Base-by-base conservation (phyloP, 441 rosid species). In the Breynia disticha region DNA sequence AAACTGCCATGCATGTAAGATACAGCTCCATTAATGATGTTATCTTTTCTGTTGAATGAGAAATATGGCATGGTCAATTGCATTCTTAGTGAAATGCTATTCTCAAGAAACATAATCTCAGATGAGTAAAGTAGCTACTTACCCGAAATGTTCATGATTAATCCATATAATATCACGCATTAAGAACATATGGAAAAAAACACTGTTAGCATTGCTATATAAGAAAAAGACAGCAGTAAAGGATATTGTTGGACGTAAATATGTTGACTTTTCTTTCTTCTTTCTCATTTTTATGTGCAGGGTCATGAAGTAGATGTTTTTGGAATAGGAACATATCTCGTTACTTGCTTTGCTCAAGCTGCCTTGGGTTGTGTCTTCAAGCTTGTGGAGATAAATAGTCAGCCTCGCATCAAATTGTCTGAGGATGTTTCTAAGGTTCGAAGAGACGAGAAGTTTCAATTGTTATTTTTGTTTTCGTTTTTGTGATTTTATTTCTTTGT, bases 301-400 rank as follows among this genome's bases (percentile, higher is more conserved):
- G 95, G 98, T 60, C 98, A 88, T 69, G 95, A 91, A 67, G 85
- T 90, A 16, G 88, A 90, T 77, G 76, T 95, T n/a, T 90, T 65
- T 71, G 97, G 97, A 15, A 79, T 87, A 54, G 97, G 96, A 58
- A 91, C 96, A 60, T 53, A 87, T 72, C 78, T 90, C 56, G 97
- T 90, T 50, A 90, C 96, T 48, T 90, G 96, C 73, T 85, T 75
- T 62, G 76, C 95, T 14, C 97, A 90, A 73, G 83, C 97, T 18
- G 97, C 97, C 44, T 61, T 90, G 68, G 98, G 98, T 49, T 88
- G 94, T 28, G 97, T 91, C 60, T 91, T 90, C 76, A 90, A 90
- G 78, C 95, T 90, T 48, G 97, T 90, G 44, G 97, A 90, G 79
- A 87, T 90, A 56, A 81, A 84, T 43, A 65, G 67, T 60, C 91